A percentile compares a stretch with the other conserved stretches of the same genome.
Evolutionary conservation across 139 green algal genomes (phyloP).

Genomic region (Cymbomonas tetramitiformis): DNA sequence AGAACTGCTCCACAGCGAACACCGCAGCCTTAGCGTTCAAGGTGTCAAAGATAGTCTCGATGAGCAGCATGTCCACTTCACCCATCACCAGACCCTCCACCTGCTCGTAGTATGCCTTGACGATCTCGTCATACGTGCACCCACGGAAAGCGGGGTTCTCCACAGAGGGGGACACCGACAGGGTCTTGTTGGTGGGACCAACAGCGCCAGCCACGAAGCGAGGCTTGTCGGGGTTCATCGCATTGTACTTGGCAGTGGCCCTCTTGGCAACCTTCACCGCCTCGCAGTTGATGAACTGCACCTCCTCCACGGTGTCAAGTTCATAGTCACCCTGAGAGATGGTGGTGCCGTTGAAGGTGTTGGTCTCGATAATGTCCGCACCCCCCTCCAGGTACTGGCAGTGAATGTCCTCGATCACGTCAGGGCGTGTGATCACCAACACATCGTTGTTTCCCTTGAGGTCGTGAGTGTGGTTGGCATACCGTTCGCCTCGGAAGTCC

Average conservation of each 20-base stretch:
- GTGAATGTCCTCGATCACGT: conserved; percentile 88
- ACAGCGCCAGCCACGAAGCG: conserved; percentile 89
- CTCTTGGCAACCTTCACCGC: conserved; percentile 72
- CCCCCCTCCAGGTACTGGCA: conserved; percentile 69
- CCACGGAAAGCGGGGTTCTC: conserved; percentile 88
- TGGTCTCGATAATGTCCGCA: conserved; percentile 96
- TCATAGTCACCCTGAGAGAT: conserved; percentile 86
- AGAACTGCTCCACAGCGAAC: conserved; percentile 83
- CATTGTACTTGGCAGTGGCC: conserved; percentile 45
- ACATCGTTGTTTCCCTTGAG: conserved; percentile 97
- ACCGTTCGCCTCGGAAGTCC: conserved; percentile 63
- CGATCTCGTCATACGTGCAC: conserved; percentile 90
- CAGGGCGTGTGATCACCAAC: conserved; percentile 80
- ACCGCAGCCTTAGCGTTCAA: conserved; percentile 91
- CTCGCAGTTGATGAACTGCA: conserved; percentile 73
- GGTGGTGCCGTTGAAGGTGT: conserved; percentile 91
- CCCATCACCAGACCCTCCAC: conserved; percentile 63
- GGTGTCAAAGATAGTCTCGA: conserved; percentile 99
- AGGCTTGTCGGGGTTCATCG: conserved; percentile 46
- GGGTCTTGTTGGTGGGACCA: conserved; percentile 89
- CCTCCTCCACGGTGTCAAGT: conserved; percentile 70
- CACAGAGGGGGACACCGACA: conserved; percentile 83
- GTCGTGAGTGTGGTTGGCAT: conserved; percentile 60
- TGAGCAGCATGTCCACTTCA: conserved; percentile 85
- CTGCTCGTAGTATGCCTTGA: conserved; percentile 85